Evolutionary conservation across 176 grass and related monocot genomes (phyloP).

Genomic region (Eremochloa ophiuroides): DNA sequence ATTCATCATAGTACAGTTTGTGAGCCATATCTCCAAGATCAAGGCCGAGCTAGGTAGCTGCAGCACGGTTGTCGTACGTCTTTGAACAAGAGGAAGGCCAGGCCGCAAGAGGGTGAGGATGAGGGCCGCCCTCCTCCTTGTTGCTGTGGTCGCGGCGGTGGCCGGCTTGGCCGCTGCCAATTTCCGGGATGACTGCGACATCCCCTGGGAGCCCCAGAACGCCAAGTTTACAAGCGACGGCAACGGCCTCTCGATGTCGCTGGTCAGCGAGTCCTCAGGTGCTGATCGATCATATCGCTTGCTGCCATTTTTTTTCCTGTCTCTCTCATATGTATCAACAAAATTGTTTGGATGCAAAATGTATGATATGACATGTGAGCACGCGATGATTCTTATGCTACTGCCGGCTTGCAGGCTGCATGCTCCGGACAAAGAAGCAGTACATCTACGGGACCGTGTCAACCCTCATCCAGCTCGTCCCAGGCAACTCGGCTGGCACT

Average conservation of each 20-base stretch:
- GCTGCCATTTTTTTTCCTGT: neutral
- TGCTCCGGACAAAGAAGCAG: constrained; percentile 62
- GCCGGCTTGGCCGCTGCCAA: constrained; percentile 19
- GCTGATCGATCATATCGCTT: neutral
- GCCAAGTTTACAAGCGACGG: constrained; percentile 20
- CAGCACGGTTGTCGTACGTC: neutral
- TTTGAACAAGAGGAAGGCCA: neutral
- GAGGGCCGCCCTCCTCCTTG: neutral
- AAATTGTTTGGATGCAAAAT: neutral
- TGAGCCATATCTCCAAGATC: neutral
- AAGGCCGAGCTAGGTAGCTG: neutral
- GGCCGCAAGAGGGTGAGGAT: constrained; percentile 17
- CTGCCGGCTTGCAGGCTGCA: constrained; percentile 20
- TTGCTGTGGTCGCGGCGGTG: neutral
- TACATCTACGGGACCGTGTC: constrained; percentile 69
- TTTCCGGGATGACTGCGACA: constrained; percentile 39
- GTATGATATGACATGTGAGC: neutral
- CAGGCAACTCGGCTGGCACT: constrained; percentile 64
- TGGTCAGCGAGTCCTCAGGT: constrained; percentile 40
- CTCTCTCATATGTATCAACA: neutral
- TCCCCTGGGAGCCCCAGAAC: constrained; percentile 43
- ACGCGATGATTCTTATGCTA: constrained; percentile 11
- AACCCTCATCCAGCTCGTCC: constrained; percentile 56
- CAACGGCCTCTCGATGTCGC: constrained; percentile 18
- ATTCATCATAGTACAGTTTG: neutral